Evolutionary conservation across 2,329 filamentous ascomycete species (phyloP).

Genomic region (Aspergillus novofumigatus): DNA sequence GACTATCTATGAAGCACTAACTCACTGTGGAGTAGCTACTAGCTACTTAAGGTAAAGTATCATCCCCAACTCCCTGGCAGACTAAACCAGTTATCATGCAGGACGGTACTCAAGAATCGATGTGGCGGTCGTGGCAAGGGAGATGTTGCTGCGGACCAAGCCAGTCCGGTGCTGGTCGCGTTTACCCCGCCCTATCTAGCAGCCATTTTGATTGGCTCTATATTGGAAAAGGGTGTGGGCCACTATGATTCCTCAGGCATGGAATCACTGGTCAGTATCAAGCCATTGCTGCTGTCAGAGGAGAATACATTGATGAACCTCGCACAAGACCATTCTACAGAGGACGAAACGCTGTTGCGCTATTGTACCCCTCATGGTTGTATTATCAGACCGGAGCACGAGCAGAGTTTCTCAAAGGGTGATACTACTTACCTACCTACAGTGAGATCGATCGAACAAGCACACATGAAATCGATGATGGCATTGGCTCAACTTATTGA

Average conservation of each 20-base stretch:
- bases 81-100: constrained; percentile 2
- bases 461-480: neutral
- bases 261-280: neutral
- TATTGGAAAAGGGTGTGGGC: neutral
- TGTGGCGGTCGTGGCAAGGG: constrained; percentile 6
- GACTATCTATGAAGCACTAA: neutral
- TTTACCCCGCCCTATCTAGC: constrained; percentile 8
- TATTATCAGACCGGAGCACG: neutral
- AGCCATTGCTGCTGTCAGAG: neutral
- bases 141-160: constrained; percentile 12
- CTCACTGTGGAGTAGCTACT: neutral
- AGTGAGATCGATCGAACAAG: neutral
- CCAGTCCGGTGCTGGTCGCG: constrained; percentile 13
- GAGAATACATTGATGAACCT: too few species aligned
- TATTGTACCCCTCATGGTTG: too few species aligned
- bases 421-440: neutral
- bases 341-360: neutral
- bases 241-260: neutral
- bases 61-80: neutral
- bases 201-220: neutral
- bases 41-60: neutral
- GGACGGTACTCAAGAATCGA: neutral
- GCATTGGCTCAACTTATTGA: neutral
- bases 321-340: neutral
- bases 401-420: neutral